Conservation (phyloP, 371 early-diverging fungal genomes). For the Parasitella parasitica region DNA sequence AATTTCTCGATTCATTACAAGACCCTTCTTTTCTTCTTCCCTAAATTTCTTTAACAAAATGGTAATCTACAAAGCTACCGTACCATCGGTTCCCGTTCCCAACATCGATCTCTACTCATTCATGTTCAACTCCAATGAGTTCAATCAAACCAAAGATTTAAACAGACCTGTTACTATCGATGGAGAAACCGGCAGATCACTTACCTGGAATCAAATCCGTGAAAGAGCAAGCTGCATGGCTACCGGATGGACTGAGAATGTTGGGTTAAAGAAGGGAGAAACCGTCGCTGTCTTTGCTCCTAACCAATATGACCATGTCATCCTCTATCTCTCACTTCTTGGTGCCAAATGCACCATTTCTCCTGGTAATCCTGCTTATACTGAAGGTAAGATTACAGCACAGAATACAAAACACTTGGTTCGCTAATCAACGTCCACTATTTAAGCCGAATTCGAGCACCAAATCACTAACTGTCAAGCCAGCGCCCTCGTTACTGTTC, state of each 20-base stretch:
- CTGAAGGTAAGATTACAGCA: conserved; percentile 31
- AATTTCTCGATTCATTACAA: not conserved
- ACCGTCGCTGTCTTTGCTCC: conserved; percentile 73
- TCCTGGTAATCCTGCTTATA: conserved; percentile 48
- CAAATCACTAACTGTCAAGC: conserved; percentile 20
- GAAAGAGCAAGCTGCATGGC: conserved; percentile 12
- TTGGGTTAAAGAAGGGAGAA: conserved; percentile 67
- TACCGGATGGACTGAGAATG: conserved; percentile 36
- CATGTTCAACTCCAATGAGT: conserved; percentile 46
- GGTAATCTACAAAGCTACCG: conserved; percentile 36
- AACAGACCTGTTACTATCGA: conserved; percentile 57
- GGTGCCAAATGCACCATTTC: conserved; percentile 40
- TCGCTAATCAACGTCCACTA: not conserved
- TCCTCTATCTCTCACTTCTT: conserved; percentile 41
- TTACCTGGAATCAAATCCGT: conserved; percentile 61
- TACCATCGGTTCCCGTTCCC: conserved; percentile 53
- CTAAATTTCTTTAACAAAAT: conserved; percentile 6
- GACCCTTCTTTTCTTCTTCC: not conserved
- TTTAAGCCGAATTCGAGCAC: conserved; percentile 25
- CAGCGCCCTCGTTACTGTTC: conserved; percentile 20
- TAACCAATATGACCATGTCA: conserved; percentile 53
- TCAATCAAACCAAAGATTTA: conserved; percentile 33
- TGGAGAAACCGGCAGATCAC: conserved; percentile 47
- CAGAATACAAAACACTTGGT: not conserved
- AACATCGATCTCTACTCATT: conserved; percentile 66